Conservation (phyloP, 192 early-diverging fungal species). For the Linnemannia exigua region DNA sequence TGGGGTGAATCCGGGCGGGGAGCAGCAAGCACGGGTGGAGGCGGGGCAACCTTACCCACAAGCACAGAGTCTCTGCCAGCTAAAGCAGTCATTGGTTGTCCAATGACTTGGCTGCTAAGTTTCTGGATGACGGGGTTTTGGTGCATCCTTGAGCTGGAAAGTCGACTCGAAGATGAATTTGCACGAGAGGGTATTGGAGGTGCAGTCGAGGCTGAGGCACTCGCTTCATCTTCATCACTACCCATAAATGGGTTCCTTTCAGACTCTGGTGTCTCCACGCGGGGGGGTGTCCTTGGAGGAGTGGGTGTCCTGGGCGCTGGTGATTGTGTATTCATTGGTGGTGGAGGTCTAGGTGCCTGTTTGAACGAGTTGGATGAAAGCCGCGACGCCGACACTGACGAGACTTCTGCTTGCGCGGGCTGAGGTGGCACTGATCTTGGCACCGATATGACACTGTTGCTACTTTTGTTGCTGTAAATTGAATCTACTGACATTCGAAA, state of each 20-base stretch:
- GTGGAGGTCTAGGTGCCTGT: constrained; percentile 16
- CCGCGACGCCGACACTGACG: constrained; percentile 4
- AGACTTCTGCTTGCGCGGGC: neutral
- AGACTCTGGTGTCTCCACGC: constrained; percentile 19
- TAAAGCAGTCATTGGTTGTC: neutral
- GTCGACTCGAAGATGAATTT: neutral
- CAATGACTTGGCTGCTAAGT: constrained; percentile 7
- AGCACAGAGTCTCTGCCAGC: constrained; percentile 18
- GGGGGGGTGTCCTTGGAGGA: constrained; percentile 38
- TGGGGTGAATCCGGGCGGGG: constrained; percentile 44
- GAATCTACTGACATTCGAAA: constrained; percentile 40
- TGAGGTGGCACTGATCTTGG: constrained; percentile 16
- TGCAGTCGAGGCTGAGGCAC: neutral
- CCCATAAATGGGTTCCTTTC: constrained; percentile 54
- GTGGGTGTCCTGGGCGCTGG: constrained; percentile 24
- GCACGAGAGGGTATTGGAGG: neutral
- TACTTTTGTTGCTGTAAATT: neutral
- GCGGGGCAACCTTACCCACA: constrained; percentile 21
- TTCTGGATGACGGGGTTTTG: constrained; percentile 42
- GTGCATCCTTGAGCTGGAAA: constrained; percentile 28
- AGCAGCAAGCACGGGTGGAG: constrained; percentile 30
- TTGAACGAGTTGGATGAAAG: constrained; percentile 11
- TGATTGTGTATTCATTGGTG: constrained; percentile 10
- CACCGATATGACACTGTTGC: neutral
- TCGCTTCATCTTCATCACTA: constrained; percentile 43